Conservation (phyloP, 1,284 basidiomycete species). For the Takashimella tepidaria region DNA sequence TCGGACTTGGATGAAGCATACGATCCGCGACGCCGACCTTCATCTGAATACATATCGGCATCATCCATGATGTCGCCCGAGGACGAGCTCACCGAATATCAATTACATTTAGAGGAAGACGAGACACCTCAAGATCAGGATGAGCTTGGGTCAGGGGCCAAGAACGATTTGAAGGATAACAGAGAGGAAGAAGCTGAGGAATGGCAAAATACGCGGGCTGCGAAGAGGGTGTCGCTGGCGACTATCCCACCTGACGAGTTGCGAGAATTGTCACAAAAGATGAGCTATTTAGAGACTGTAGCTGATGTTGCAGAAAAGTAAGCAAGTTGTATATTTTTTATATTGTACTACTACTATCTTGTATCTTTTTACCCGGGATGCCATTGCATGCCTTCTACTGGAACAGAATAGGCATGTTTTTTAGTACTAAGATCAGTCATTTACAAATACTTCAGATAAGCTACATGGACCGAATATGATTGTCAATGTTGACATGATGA, state of each 20-base stretch:
- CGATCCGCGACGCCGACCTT: conserved; percentile 5
- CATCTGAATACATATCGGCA: conserved; percentile 13
- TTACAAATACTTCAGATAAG: no score
- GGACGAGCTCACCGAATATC: conserved; percentile 3
- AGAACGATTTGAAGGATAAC: conserved; percentile 53
- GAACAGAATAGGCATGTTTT: no score
- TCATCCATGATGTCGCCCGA: conserved; percentile 5
- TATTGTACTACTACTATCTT: no score
- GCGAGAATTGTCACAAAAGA: conserved; percentile 5
- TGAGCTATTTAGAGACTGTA: background rate
- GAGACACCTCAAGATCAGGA: conserved; percentile 37
- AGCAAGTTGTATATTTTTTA: no score
- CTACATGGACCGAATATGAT: no score
- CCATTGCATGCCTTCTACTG: no score
- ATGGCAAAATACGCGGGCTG: conserved; percentile 76
- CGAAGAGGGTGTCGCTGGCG: conserved; percentile 68
- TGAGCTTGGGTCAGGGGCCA: conserved; percentile 7
- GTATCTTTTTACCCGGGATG: no score
- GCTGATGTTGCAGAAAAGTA: background rate
- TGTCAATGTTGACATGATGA: no score
- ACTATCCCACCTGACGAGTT: conserved; percentile 8
- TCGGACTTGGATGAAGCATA: conserved; percentile 5
- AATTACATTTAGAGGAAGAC: background rate
- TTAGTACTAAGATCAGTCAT: no score
- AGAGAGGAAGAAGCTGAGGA: conserved; percentile 57